Conservation (phyloP, 129 eudicot species). For the Rutidosis leptorrhynchoides region DNA sequence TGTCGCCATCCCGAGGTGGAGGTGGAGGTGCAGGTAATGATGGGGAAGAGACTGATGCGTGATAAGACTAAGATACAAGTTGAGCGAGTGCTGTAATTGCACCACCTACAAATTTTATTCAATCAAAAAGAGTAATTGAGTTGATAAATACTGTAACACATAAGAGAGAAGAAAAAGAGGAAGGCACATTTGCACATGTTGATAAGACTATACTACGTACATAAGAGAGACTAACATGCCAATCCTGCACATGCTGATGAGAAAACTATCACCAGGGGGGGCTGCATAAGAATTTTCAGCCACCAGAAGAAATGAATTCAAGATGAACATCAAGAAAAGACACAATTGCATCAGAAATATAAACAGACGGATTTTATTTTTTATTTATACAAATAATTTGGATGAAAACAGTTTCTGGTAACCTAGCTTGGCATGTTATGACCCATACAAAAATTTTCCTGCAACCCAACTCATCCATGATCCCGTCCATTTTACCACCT, state of each 20-base stretch:
- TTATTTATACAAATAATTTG: too few species aligned
- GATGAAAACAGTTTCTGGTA: neutral
- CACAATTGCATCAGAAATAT: neutral
- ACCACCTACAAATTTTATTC: slow-evolving; percentile 61
- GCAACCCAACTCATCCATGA: neutral
- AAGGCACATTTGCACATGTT: too few species aligned
- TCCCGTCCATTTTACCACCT: neutral
- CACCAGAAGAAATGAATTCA: slow-evolving; percentile 8
- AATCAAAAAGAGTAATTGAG: neutral
- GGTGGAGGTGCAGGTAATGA: slow-evolving; percentile 49
- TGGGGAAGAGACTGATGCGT: slow-evolving; percentile 57
- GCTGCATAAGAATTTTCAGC: slow-evolving; percentile 45
- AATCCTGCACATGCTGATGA: slow-evolving; percentile 95
- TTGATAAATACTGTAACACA: too few species aligned
- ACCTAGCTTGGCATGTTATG: neutral
- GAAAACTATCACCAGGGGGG: slow-evolving; percentile 87
- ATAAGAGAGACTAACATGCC: slow-evolving; percentile 66
- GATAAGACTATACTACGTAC: too few species aligned
- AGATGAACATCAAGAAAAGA: slow-evolving; percentile 16
- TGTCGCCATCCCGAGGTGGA: slow-evolving; percentile 50
- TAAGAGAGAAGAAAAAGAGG: too few species aligned
- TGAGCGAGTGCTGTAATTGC: slow-evolving; percentile 88
- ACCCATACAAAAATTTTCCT: neutral
- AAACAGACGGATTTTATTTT: too few species aligned
- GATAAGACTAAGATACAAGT: slow-evolving; percentile 84